Percentiles rank a stretch among this genome's conserved stretches.
Conservation (phyloP, 371 early-diverging fungal species). For the Apophysomyces sp. region DNA sequence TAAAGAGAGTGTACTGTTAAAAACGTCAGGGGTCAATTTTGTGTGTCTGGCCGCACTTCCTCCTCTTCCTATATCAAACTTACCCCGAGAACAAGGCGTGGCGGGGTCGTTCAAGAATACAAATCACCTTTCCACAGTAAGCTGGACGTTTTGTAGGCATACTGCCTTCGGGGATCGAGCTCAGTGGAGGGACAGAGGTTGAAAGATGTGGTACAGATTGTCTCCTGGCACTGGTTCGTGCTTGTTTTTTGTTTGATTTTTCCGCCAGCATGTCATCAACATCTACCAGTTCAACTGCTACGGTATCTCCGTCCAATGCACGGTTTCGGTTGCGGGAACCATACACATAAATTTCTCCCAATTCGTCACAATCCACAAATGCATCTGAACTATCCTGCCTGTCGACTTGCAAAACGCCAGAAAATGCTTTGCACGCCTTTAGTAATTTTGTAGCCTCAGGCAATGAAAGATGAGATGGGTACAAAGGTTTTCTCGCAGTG, state of each 20-base stretch:
- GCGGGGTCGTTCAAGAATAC: constrained; percentile 31
- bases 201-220: constrained; percentile 10
- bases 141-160: neutral
- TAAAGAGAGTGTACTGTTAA: constrained; percentile 26
- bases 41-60: neutral
- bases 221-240: constrained; percentile 12
- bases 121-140: constrained; percentile 38
- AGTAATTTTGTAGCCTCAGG: constrained; percentile 25
- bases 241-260: constrained; percentile 25
- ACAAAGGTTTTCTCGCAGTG: constrained; percentile 17
- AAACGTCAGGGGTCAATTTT: neutral
- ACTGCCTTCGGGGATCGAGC: constrained; percentile 24
- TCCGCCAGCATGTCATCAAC: constrained; percentile 49
- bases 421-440: constrained; percentile 21
- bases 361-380: constrained; percentile 57
- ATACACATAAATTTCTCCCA: constrained; percentile 55
- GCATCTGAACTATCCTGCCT: constrained; percentile 54
- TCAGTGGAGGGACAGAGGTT: neutral
- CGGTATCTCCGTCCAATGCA: constrained; percentile 73
- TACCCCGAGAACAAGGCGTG: constrained; percentile 38
- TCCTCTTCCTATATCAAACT: too few relatives aligned
- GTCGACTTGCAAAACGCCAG: constrained; percentile 32
- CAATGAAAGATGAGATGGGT: constrained; percentile 22
- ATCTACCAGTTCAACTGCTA: constrained; percentile 60
- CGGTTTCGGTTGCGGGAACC: constrained; percentile 71